phyloP scores from a whole-genome alignment of 2,329 filamentous ascomycete species.

The Samsoniella hepiali region DNA sequence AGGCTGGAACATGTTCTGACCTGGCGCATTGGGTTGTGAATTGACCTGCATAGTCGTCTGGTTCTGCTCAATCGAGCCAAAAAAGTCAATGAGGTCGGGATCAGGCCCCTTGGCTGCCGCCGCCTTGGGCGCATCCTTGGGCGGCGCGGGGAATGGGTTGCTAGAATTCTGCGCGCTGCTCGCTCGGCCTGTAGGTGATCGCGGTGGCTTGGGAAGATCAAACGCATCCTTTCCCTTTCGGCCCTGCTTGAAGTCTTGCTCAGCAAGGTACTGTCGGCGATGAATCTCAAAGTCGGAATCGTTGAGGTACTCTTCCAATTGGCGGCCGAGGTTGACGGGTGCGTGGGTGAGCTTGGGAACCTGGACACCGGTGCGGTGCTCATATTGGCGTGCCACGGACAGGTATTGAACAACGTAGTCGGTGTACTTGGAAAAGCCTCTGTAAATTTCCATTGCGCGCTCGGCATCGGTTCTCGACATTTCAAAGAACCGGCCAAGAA shows the following conservation, averaged over 20 bases:
- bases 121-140: constrained; percentile 40
- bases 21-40: constrained; percentile 30
- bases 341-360: constrained; percentile 98
- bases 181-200: constrained; percentile 28
- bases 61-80: constrained; percentile 87
- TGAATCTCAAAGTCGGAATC: constrained; percentile 96
- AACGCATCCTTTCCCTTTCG: constrained; percentile 39
- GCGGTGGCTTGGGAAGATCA: constrained; percentile 37
- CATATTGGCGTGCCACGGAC: constrained; percentile 80
- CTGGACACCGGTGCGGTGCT: constrained; percentile 86
- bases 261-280: constrained; percentile 83
- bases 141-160: constrained; percentile 42
- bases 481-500: constrained; percentile 95
- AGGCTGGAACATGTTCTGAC: constrained; percentile 32
- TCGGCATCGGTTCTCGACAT: constrained; percentile 95
- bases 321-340: constrained; percentile 82
- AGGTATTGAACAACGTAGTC: constrained; percentile 91
- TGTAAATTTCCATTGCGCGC: constrained; percentile 86
- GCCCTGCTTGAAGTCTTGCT: constrained; percentile 68
- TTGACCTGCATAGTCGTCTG: constrained; percentile 65
- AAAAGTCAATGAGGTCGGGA: constrained; percentile 88
- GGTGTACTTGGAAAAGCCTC: constrained; percentile 86
- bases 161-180: constrained; percentile 27
- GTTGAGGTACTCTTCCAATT: constrained; percentile 90
- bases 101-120: constrained; percentile 59